Conservation (phyloP, 2,329 filamentous ascomycete genomes). For the Hymenoscyphus salicellus region DNA sequence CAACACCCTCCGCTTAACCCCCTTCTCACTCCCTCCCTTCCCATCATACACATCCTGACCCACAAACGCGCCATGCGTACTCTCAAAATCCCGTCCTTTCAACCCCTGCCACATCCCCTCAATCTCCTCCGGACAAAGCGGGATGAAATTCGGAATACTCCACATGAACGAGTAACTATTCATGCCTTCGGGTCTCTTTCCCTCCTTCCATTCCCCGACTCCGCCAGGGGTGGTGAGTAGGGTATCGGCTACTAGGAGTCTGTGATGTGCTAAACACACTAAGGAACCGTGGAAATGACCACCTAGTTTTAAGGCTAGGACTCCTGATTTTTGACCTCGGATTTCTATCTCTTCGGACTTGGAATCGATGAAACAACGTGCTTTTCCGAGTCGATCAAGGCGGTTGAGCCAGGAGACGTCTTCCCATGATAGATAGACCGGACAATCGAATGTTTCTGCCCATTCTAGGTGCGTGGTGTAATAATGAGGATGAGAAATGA, state of each 20-base stretch:
- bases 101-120: slow-evolving; percentile 68
- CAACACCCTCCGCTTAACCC: slow-evolving; percentile 62
- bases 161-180: slow-evolving; percentile 70
- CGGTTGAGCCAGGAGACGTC: slow-evolving; percentile 64
- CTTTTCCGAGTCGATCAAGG: slow-evolving; percentile 38
- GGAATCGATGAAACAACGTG: slow-evolving; percentile 47
- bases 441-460: slow-evolving; percentile 65
- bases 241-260: slow-evolving; percentile 74
- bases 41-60: slow-evolving; percentile 58
- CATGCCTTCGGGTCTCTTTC: slow-evolving; percentile 45
- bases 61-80: slow-evolving; percentile 66
- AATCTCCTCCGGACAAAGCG: slow-evolving; percentile 62
- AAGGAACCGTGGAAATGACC: slow-evolving; percentile 78
- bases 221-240: slow-evolving; percentile 66
- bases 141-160: slow-evolving; percentile 74
- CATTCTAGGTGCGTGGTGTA: slow-evolving; percentile 75
- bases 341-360: slow-evolving; percentile 42
- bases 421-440: slow-evolving; percentile 64
- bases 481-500: slow-evolving; percentile 79
- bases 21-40: slow-evolving; percentile 33
- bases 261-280: slow-evolving; percentile 59
- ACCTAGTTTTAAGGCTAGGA: slow-evolving; percentile 65
- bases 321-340: slow-evolving; percentile 41
- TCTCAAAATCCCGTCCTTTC: slow-evolving; percentile 58
- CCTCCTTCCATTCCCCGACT: slow-evolving; percentile 46